phyloP scores from a whole-genome alignment of 2,329 filamentous ascomycete species.

The Dothideomycetes sp. region DNA sequence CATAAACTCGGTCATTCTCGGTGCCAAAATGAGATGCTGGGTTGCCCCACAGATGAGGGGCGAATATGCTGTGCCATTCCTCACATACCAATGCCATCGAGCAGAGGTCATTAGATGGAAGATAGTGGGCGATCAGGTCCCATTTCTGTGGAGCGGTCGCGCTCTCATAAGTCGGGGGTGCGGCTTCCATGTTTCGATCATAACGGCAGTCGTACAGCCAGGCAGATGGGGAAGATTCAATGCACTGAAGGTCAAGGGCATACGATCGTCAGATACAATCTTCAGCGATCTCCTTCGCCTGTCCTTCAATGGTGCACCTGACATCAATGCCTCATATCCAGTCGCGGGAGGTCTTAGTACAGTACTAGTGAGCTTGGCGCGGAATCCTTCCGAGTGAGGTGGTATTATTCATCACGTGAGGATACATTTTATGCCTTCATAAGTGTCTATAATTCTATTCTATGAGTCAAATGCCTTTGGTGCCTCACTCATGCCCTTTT shows the following conservation, averaged over 20 bases:
- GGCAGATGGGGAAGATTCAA: too few species aligned
- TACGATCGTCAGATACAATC: too few species aligned
- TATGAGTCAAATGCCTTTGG: too few species aligned
- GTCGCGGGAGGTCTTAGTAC: not conserved
- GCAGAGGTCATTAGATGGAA: slow-evolving; percentile 45
- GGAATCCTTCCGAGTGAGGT: not conserved
- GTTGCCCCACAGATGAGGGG: slow-evolving; percentile 50
- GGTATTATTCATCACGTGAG: too few species aligned
- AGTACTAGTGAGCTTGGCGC: not conserved
- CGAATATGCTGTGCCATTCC: slow-evolving; percentile 48
- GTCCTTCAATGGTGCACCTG: not conserved
- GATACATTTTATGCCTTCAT: too few species aligned
- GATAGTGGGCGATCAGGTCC: slow-evolving; percentile 45
- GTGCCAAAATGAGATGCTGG: slow-evolving; percentile 51
- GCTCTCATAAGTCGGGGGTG: slow-evolving; percentile 49
- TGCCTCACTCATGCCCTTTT: not conserved
- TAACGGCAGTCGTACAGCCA: too few species aligned
- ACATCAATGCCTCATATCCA: not conserved
- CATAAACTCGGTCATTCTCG: slow-evolving; percentile 50
- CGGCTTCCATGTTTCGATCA: slow-evolving; percentile 37
- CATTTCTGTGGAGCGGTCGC: slow-evolving; percentile 45
- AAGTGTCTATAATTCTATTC: too few species aligned
- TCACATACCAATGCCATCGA: slow-evolving; percentile 44
- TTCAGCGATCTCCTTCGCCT: too few species aligned
- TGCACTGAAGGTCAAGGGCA: too few species aligned